A percentile compares a stretch with the other conserved stretches of the same genome.
Conservation (phyloP, 352 stramenopile species). For the Phytophthora kernoviae region DNA sequence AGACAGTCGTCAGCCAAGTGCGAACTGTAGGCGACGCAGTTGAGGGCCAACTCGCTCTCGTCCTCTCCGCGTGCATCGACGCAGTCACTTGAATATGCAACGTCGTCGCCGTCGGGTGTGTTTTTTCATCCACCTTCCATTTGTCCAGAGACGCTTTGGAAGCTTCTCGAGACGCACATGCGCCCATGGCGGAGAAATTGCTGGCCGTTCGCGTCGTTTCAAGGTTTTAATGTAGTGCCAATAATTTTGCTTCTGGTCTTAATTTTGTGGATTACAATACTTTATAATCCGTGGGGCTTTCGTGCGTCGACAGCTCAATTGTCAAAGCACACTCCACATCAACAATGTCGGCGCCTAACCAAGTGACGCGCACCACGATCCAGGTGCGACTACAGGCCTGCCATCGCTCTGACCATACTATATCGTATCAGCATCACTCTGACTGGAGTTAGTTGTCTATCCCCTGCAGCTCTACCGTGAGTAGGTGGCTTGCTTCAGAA, state of each 20-base stretch:
- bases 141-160: constrained; percentile 31
- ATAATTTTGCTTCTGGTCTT: not conserved
- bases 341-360: constrained; percentile 53
- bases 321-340: constrained; percentile 3
- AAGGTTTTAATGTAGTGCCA: constrained; percentile 9
- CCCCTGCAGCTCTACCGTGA: constrained; percentile 76
- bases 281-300: constrained; percentile 2
- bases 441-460: not conserved
- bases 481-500: constrained; percentile 95
- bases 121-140: constrained; percentile 52
- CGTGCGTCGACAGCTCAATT: constrained; percentile 1
- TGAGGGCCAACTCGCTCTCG: constrained; percentile 48
- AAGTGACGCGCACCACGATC: constrained; percentile 77
- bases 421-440: not conserved
- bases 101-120: constrained; percentile 11
- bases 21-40: constrained; percentile 49
- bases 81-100: constrained; percentile 8
- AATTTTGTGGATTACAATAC: constrained; percentile 2
- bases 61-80: constrained; percentile 5
- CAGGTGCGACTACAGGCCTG: constrained; percentile 41
- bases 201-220: constrained; percentile 17
- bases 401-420: not conserved
- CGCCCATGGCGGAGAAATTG: constrained; percentile 43
- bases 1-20: constrained; percentile 41
- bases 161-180: constrained; percentile 42